Evolutionary conservation across 2,329 filamentous ascomycete genomes (phyloP), one percentile per base, ranked within the genome.

Genomic region (Domatiomyces catenatus): DNA sequence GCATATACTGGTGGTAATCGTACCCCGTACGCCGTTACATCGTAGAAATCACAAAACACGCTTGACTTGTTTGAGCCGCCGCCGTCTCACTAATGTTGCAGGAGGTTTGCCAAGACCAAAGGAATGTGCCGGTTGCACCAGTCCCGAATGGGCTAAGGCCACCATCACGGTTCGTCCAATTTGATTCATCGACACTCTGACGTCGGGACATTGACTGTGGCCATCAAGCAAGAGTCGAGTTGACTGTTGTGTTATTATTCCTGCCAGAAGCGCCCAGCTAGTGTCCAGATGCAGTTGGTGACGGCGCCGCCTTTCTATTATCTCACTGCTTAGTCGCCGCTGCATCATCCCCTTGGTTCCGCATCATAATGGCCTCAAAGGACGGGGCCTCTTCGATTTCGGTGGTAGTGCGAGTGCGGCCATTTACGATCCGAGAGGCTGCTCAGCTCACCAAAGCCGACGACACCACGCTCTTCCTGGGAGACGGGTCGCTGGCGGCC

Each of bases 401-500:
- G 42, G 71, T 74, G 56, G 66, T 71, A 39, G 76, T 83, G 56
- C 71, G 79, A 66, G 79, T 83, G 47, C 73, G 79, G 54, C 79
- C 79, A 19, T 83, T 83, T 61, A 83, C 79, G 10, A 95, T 96
- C 60, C 77, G 88, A 70, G 92, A 98, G 75, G 92, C 92, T 59
- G 92, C 92, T 42, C 90, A 96, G 70, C 71, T 98, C 74, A 70
- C 72, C 28, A 75, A 74, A 66, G 69, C 67, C 61, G 90, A 98
- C 60, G 90, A 95, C 67, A 81, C 83, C 49, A 88, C 86, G 4
- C 68, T 94, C 39, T 98, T 98, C 64, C 77, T 98, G n/a, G 92
- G 92, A 54, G 92, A 98, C 66, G 92, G 92, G 53, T 96, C 90
- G 17, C 75, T 98, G 51, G 92, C 92, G n/a, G 84, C 80, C 45